phyloP scores from a whole-genome alignment of 768 basidiomycete species.

The Hemileccinum impolitum region DNA sequence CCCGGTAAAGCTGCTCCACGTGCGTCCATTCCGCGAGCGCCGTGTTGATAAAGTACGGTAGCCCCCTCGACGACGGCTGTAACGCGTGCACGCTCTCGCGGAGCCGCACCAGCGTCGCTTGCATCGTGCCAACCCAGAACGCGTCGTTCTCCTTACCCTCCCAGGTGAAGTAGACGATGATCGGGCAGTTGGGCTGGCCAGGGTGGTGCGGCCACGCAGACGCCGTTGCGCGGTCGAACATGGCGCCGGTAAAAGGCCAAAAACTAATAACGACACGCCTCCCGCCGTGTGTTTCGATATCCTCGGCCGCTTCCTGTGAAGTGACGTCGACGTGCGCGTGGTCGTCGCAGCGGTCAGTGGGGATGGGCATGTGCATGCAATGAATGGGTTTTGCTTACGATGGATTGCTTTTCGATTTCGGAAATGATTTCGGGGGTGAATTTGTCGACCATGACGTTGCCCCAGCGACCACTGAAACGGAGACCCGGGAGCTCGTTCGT shows the following conservation, averaged over 20 bases:
- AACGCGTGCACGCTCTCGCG: not conserved
- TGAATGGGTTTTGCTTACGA: too few species aligned
- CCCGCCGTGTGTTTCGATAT: not conserved
- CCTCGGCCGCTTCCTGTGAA: not conserved
- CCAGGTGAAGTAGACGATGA: constrained; percentile 14
- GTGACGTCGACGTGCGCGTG: too few species aligned
- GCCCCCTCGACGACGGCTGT: not conserved
- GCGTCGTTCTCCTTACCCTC: constrained; percentile 8
- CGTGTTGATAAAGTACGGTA: constrained; percentile 11
- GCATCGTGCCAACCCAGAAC: constrained; percentile 8
- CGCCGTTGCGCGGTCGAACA: constrained; percentile 9
- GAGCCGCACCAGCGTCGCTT: not conserved
- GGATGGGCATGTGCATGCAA: not conserved
- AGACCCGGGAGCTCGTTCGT: not conserved
- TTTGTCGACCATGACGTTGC: constrained; percentile 9
- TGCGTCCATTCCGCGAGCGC: constrained; percentile 4
- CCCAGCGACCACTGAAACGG: constrained; percentile 9
- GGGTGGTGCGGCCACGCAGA: constrained; percentile 16
- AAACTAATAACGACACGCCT: constrained; percentile 3
- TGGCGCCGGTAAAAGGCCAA: constrained; percentile 15
- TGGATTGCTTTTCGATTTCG: not conserved
- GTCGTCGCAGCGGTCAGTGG: too few species aligned
- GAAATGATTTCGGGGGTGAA: constrained; percentile 3
- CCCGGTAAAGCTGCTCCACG: constrained; percentile 7
- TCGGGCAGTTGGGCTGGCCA: constrained; percentile 9